Base-by-base conservation (phyloP, 2,329 filamentous ascomycete species). In the Alternaria burnsii region DNA sequence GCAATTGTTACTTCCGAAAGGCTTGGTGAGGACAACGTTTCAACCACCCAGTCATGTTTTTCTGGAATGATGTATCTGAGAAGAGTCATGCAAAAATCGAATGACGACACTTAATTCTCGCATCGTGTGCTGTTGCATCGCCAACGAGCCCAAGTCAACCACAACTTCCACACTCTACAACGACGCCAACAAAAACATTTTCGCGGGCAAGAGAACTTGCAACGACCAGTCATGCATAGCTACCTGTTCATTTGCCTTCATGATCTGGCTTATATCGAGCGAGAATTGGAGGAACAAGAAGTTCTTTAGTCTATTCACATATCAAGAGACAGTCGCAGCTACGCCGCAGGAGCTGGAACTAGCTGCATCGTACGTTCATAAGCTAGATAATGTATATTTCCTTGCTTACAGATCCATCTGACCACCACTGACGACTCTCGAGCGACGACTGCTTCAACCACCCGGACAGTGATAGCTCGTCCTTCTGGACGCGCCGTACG, bases 401-500 rank as follows among this genome's bases (percentile, higher is more conserved):
- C n/a, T 20, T 20, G 0, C 4, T 18, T 20, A 2, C 5, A 20
- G 6, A 20, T 20, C 38, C 14, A 6, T 40, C 4, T 1, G n/a
- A 11, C 9, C 38, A 40, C 38, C 36, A 38, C 16, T 38, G 6
- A 10, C 9, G 3, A 7, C 16, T 18, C n/a, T 38, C 36, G 4
- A 10, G 2, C 0, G 2, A 24, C 24, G 24, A 24, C 24, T 24
- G 6, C 1, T 8, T 0, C 36, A 4, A 18, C 16, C 36, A 38
- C 36, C 3, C n/a, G 2, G 9, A 0, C 6, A 4, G 0, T 38
- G 36, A 3, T 38, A 10, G 1, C 7, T 5, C 18, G 16, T 18
- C 36, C 8, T 2, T 1, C 2, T 38, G 0, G 1, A n/a, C 0
- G 16, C n/a, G 1, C 16, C 9, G n/a, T n/a, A 10, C 1, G 36